phyloP scores from a whole-genome alignment of 2,329 filamentous ascomycete genomes.

The Ceratocystis colombiana region DNA sequence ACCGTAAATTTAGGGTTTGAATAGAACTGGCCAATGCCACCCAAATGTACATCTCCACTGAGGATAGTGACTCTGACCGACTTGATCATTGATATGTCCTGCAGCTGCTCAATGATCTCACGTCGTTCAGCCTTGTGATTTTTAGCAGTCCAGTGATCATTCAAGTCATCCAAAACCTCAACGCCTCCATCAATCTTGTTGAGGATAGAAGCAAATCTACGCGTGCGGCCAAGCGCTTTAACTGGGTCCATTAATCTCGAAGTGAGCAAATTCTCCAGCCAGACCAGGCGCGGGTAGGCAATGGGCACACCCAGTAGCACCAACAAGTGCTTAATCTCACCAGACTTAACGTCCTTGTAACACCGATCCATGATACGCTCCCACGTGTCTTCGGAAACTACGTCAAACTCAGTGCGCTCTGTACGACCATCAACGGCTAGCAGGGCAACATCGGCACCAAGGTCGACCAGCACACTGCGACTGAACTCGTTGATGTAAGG shows the following conservation, averaged over 20 bases:
- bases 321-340: slow-evolving; percentile 79
- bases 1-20: slow-evolving; percentile 72
- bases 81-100: slow-evolving; percentile 86
- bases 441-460: slow-evolving; percentile 70
- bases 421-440: slow-evolving; percentile 85
- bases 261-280: slow-evolving; percentile 61
- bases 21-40: slow-evolving; percentile 88
- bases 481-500: slow-evolving; percentile 85
- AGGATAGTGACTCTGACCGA: slow-evolving; percentile 86
- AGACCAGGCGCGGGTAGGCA: slow-evolving; percentile 64
- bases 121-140: slow-evolving; percentile 86
- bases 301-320: slow-evolving; percentile 78
- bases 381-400: slow-evolving; percentile 72
- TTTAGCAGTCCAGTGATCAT: slow-evolving; percentile 96
- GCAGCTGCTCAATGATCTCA: slow-evolving; percentile 78
- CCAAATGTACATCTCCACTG: slow-evolving; percentile 87
- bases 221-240: slow-evolving; percentile 75
- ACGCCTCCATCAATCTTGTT: slow-evolving; percentile 88
- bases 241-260: slow-evolving; percentile 78
- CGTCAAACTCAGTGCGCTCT: slow-evolving; percentile 73
- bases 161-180: slow-evolving; percentile 82
- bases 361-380: slow-evolving; percentile 78
- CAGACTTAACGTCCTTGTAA: slow-evolving; percentile 69
- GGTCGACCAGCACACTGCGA: slow-evolving; percentile 71
- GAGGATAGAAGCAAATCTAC: slow-evolving; percentile 66